phyloP scores from a whole-genome alignment of 331 rosid species.

The Quercus tomentella region DNA sequence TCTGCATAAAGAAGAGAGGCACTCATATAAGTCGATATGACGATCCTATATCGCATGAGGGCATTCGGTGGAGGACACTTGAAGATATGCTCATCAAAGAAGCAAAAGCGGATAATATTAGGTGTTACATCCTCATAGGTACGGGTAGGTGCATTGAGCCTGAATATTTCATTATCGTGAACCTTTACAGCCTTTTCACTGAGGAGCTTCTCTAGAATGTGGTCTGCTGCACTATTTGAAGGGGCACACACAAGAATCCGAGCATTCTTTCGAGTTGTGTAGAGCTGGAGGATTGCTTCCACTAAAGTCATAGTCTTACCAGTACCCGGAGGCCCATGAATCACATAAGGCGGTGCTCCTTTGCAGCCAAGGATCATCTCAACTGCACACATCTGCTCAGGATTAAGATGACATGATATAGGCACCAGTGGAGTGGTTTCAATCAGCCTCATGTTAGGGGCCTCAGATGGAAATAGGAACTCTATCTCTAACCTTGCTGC shows the following conservation, averaged over 20 bases:
- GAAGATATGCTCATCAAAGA: conserved; percentile 60
- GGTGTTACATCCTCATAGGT: conserved; percentile 66
- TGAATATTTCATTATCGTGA: conserved; percentile 61
- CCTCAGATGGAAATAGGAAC: conserved; percentile 63
- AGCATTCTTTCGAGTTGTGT: conserved; percentile 35
- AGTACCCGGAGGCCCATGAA: conserved; percentile 96
- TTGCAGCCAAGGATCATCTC: conserved; percentile 82
- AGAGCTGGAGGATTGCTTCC: conserved; percentile 86
- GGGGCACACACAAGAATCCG: conserved; percentile 89
- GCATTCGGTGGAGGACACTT: conserved; percentile 58
- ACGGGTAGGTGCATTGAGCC: conserved; percentile 90
- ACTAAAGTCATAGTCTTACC: conserved; percentile 86
- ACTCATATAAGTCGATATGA: conserved; percentile 80
- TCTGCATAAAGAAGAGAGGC: conserved; percentile 65
- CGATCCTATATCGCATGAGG: conserved; percentile 51
- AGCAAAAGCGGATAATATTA: conserved; percentile 56
- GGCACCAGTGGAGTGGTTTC: conserved; percentile 47
- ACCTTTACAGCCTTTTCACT: conserved; percentile 33
- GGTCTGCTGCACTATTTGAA: conserved; percentile 94
- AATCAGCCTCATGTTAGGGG: conserved; percentile 47
- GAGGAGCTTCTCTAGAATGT: conserved; percentile 73
- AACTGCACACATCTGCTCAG: conserved; percentile 63
- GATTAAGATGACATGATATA: conserved; percentile 55
- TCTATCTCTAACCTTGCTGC: conserved; percentile 42
- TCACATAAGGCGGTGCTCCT: conserved; percentile 87